These are phyloP conservation scores for Neurospora cerealis DNA, from an alignment of 495 filamentous ascomycete species.

Conservation along the genomic window DNA sequence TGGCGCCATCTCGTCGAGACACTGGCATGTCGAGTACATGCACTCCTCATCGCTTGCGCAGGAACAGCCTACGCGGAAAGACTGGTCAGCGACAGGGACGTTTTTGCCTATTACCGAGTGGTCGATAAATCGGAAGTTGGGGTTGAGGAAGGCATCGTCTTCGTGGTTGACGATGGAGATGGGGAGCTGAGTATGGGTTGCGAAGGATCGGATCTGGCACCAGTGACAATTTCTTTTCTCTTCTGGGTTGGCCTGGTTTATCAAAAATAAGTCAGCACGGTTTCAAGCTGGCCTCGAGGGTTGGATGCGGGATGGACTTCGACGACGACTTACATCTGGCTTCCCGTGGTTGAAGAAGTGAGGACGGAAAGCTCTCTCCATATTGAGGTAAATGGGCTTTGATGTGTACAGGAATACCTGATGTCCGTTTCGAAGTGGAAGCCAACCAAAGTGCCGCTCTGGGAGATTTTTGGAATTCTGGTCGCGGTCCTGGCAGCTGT, in stretches of 20 bases:
- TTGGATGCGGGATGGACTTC: not conserved
- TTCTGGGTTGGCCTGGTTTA: slow-evolving; percentile 11
- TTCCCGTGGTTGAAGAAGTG: slow-evolving; percentile 36
- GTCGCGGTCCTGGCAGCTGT: not conserved
- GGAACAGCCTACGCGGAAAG: slow-evolving; percentile 46
- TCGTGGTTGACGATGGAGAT: slow-evolving; percentile 40
- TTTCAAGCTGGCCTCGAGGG: not conserved
- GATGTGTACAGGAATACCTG: not conserved
- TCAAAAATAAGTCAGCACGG: not conserved
- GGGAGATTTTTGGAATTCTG: not conserved
- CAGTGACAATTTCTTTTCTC: slow-evolving; percentile 34
- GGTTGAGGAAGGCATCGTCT: slow-evolving; percentile 29
- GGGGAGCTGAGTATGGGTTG: slow-evolving; percentile 26
- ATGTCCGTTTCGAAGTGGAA: not conserved
- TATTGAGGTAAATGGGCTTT: slow-evolving; percentile 3
- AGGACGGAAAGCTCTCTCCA: slow-evolving; percentile 26
- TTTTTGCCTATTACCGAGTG: slow-evolving; percentile 30
- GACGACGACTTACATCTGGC: slow-evolving; percentile 18
- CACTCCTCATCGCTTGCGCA: slow-evolving; percentile 39
- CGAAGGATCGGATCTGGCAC: slow-evolving; percentile 41
- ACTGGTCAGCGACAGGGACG: slow-evolving; percentile 34
- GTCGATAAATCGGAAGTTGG: slow-evolving; percentile 46
- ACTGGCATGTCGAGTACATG: slow-evolving; percentile 38
- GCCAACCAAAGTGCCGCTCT: not conserved
- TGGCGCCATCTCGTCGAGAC: slow-evolving; percentile 40